Evolutionary conservation across 2,329 filamentous ascomycete genomes (phyloP).

Genomic region (Harringtonia lauricola): DNA sequence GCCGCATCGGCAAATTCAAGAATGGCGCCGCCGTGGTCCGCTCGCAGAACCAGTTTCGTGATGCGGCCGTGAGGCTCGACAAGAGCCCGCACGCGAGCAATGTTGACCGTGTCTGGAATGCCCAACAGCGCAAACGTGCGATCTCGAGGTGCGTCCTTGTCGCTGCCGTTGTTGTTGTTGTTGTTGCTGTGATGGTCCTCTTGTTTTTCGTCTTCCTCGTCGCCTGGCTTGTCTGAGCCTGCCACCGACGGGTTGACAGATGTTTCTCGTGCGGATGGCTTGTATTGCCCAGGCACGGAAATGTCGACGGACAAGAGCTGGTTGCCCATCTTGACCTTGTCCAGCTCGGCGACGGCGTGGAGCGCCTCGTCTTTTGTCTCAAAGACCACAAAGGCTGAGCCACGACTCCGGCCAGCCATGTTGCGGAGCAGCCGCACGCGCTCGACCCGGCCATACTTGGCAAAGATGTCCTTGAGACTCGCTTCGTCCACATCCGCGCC

Average conservation of each 20-base stretch:
- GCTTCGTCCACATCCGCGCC: slow-evolving; percentile 50
- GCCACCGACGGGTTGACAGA: slow-evolving; percentile 16
- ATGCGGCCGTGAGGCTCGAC: slow-evolving; percentile 58
- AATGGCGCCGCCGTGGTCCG: slow-evolving; percentile 74
- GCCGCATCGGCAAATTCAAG: slow-evolving; percentile 67
- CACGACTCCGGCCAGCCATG: slow-evolving; percentile 57
- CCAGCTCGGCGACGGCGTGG: slow-evolving; percentile 53
- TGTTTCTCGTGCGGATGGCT: slow-evolving; percentile 35
- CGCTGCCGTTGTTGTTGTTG: slow-evolving; percentile 4
- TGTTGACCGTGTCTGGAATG: slow-evolving; percentile 85
- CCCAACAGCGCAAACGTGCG: slow-evolving; percentile 69
- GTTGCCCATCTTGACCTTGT: slow-evolving; percentile 59
- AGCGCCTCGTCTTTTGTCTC: slow-evolving; percentile 57
- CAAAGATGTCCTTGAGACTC: slow-evolving; percentile 61
- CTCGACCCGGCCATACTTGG: slow-evolving; percentile 64
- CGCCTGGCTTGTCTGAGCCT: background rate
- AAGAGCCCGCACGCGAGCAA: slow-evolving; percentile 65
- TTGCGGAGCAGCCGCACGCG: slow-evolving; percentile 61
- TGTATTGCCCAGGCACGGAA: slow-evolving; percentile 44
- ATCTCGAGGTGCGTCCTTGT: slow-evolving; percentile 10
- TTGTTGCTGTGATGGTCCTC: slow-evolving; percentile 24
- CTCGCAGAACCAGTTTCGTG: slow-evolving; percentile 66
- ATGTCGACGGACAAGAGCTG: slow-evolving; percentile 57
- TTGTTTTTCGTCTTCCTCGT: slow-evolving; percentile 23
- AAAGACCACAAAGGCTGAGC: slow-evolving; percentile 73